Percentiles rank a stretch among this genome's conserved stretches.
Evolutionary conservation across 1,139 yeast genomes (phyloP).

Genomic region (Yamadazyma triangularis): DNA sequence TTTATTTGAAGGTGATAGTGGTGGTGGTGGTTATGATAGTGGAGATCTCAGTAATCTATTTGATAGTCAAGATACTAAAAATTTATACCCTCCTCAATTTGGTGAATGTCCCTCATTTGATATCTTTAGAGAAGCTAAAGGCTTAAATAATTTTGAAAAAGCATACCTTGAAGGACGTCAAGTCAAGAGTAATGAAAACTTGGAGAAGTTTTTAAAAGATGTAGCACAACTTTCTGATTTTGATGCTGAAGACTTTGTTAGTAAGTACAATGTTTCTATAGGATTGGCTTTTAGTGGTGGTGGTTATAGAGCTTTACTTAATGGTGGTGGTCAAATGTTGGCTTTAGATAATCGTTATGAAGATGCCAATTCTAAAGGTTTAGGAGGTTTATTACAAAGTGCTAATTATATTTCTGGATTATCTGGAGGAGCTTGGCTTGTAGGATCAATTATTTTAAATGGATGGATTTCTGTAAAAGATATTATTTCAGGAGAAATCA

Average conservation of each 20-base stretch:
- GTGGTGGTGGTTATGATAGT: slow-evolving; percentile 5
- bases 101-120: slow-evolving; percentile 22
- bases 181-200: slow-evolving; percentile 26
- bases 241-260: slow-evolving; percentile 27
- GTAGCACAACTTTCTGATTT: slow-evolving; percentile 31
- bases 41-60: too few relatives aligned
- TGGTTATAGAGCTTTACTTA: slow-evolving; percentile 43
- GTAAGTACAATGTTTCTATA: slow-evolving; percentile 32
- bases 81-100: slow-evolving; percentile 16
- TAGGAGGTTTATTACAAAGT: slow-evolving; percentile 40
- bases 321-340: slow-evolving; percentile 39
- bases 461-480: slow-evolving; percentile 37
- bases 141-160: slow-evolving; percentile 22
- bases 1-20: slow-evolving; percentile 4
- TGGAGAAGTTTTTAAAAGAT: slow-evolving; percentile 26
- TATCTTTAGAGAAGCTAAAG: slow-evolving; percentile 24
- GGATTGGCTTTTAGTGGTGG: slow-evolving; percentile 46
- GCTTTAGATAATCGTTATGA: slow-evolving; percentile 32
- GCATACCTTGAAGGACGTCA: slow-evolving; percentile 25
- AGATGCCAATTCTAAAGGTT: slow-evolving; percentile 21
- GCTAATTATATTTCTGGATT: slow-evolving; percentile 37
- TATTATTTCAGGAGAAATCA: slow-evolving; percentile 19
- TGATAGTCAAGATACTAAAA: slow-evolving; percentile 4
- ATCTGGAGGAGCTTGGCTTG: slow-evolving; percentile 44
- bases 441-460: slow-evolving; percentile 35